These are phyloP conservation scores for Gynandropsis gynandra DNA, from an alignment of 345 rosid genomes.

Conservation along the genomic window DNA sequence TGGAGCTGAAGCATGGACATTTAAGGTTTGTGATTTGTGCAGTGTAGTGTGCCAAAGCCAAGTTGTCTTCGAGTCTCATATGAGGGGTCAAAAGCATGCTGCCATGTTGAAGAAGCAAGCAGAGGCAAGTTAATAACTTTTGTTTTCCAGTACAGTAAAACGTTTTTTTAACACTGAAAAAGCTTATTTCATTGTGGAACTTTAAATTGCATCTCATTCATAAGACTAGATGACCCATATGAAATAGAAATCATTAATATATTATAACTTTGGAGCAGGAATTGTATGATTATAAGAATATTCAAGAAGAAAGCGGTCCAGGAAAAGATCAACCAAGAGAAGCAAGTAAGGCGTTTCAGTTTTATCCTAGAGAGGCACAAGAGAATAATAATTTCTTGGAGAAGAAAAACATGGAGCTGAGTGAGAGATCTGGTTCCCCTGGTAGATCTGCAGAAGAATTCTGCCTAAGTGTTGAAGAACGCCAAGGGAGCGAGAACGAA, in stretches of 20 bases:
- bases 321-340: conserved; percentile 33
- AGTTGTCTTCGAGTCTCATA: conserved; percentile 13
- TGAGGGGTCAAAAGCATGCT: conserved; percentile 16
- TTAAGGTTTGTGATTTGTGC: conserved; percentile 8
- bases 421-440: conserved; percentile 30
- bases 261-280: conserved; percentile 45
- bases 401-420: conserved; percentile 43
- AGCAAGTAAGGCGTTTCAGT: conserved; percentile 35
- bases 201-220: conserved; percentile 41
- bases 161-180: no score
- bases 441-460: conserved; percentile 29
- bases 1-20: not conserved
- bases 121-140: conserved; percentile 24
- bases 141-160: conserved; percentile 33
- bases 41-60: conserved; percentile 14
- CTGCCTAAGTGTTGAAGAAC: conserved; percentile 34
- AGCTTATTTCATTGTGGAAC: conserved; percentile 26
- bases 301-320: conserved; percentile 33
- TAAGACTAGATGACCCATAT: conserved; percentile 40
- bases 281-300: conserved; percentile 39
- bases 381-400: conserved; percentile 30
- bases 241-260: conserved; percentile 58
- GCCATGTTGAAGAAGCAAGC: conserved; percentile 3
- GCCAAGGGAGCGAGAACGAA: conserved; percentile 28
- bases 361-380: conserved; percentile 30